Conservation (phyloP, 805 yeast genomes). For the Candida chauliodis region DNA sequence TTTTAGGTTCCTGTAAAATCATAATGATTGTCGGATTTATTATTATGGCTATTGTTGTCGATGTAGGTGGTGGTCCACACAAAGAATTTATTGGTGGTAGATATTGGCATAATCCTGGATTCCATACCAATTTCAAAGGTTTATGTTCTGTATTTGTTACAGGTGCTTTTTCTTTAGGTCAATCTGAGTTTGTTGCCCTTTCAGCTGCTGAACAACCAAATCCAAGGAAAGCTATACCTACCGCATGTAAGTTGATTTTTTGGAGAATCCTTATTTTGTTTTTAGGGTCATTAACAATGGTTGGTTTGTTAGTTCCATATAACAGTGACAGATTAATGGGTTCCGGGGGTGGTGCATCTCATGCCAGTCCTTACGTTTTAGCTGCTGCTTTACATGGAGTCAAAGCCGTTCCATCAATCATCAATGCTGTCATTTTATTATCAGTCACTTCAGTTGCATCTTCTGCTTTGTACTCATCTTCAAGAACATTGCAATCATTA, state of each 20-base stretch:
- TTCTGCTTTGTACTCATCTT: constrained; percentile 39
- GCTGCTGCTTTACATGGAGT: constrained; percentile 41
- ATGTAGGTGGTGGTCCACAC: constrained; percentile 34
- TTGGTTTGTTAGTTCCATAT: constrained; percentile 38
- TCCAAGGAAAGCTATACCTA: constrained; percentile 37
- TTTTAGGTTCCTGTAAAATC: constrained; percentile 35
- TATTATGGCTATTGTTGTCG: constrained; percentile 37
- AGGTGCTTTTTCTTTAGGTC: constrained; percentile 40
- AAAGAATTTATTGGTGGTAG: constrained; percentile 39
- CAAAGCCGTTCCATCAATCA: constrained; percentile 36
- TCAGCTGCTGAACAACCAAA: constrained; percentile 37
- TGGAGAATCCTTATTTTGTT: constrained; percentile 36
- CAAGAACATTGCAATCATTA: constrained; percentile 41
- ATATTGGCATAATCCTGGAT: constrained; percentile 40
- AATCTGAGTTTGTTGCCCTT: constrained; percentile 38
- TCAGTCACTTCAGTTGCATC: constrained; percentile 42
- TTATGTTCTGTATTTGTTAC: constrained; percentile 37
- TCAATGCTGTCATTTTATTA: constrained; percentile 39
- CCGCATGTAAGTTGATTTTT: constrained; percentile 39
- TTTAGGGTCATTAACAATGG: constrained; percentile 37
- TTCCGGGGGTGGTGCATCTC: constrained; percentile 25
- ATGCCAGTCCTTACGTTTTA: constrained; percentile 41
- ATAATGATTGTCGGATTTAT: constrained; percentile 37
- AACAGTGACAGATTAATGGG: constrained; percentile 33
- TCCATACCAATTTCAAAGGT: constrained; percentile 36